A percentile compares a stretch with the other conserved stretches of the same genome.
Conservation (phyloP, 192 early-diverging fungal genomes). For the Lobulomyces angularis region DNA sequence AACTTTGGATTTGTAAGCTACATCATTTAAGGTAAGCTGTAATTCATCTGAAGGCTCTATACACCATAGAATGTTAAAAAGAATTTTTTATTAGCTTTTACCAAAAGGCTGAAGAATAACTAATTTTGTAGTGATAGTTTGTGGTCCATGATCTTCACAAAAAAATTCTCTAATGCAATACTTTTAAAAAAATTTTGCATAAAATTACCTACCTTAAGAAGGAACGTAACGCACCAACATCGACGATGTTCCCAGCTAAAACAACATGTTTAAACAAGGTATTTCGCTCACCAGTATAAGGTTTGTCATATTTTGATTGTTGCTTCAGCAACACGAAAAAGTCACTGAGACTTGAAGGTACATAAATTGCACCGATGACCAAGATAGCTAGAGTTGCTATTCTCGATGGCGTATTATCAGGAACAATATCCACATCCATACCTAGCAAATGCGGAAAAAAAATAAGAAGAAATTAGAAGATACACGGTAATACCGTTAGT, state of each 20-base stretch:
- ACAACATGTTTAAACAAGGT: no score
- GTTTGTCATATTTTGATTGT: slow-evolving; percentile 42
- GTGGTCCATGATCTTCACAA: slow-evolving; percentile 59
- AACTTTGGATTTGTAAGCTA: slow-evolving; percentile 50
- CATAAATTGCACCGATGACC: slow-evolving; percentile 58
- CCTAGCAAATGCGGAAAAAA: no score
- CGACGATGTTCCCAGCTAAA: slow-evolving; percentile 53
- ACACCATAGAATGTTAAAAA: no score
- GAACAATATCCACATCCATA: slow-evolving; percentile 54
- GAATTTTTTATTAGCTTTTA: no score
- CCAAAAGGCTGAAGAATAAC: slow-evolving; percentile 51
- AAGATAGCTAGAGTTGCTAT: slow-evolving; percentile 47
- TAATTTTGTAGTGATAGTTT: slow-evolving; percentile 50
- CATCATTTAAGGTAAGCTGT: no score
- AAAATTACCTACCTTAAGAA: no score
- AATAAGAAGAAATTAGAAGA: slow-evolving; percentile 35
- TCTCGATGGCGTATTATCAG: slow-evolving; percentile 18
- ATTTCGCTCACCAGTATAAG: slow-evolving; percentile 23
- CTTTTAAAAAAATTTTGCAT: no score
- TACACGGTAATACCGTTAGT: no score
- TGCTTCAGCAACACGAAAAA: slow-evolving; percentile 46
- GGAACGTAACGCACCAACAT: slow-evolving; percentile 37
- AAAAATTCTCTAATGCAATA: slow-evolving; percentile 77
- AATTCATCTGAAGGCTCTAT: no score
- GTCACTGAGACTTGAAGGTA: slow-evolving; percentile 51